These are phyloP conservation scores for Epichloe hybrida DNA, from an alignment of 2,329 filamentous ascomycete genomes.

Conservation along the genomic window DNA sequence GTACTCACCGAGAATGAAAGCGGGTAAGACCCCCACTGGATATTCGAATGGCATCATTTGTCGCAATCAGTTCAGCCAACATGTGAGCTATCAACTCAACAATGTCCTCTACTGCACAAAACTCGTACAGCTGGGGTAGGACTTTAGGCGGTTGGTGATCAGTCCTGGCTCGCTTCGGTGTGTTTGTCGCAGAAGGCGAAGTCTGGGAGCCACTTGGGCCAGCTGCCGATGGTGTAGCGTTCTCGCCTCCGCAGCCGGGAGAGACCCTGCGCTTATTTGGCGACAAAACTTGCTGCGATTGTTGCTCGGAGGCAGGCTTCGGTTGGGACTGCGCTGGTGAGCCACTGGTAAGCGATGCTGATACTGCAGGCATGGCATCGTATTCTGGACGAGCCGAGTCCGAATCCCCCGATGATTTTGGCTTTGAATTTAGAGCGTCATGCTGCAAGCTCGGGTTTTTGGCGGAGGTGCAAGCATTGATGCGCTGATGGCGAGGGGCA, in stretches of 20 bases:
- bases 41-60: constrained; percentile 75
- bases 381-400: not conserved
- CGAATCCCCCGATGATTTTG: not conserved
- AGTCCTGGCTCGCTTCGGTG: constrained; percentile 39
- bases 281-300: constrained; percentile 10
- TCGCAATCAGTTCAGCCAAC: constrained; percentile 85
- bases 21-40: constrained; percentile 71
- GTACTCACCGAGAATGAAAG: constrained; percentile 74
- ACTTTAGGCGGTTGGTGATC: constrained; percentile 39
- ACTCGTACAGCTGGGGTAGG: constrained; percentile 64
- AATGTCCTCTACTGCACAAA: constrained; percentile 71
- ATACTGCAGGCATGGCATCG: not conserved
- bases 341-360: not conserved
- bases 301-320: not conserved
- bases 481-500: constrained; percentile 13
- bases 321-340: not conserved
- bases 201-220: not conserved
- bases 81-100: constrained; percentile 87
- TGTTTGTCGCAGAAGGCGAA: constrained; percentile 1
- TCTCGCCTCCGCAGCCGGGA: constrained; percentile 5
- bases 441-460: not conserved
- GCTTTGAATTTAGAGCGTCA: not conserved
- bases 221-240: not conserved
- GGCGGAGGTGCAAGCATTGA: constrained; percentile 1
- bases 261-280: constrained; percentile 22